Percentiles rank a stretch among this genome's conserved stretches.
These are phyloP conservation scores for Thalassiosira profunda DNA, from an alignment of 108 stramenopile genomes.

Conservation along the genomic window DNA sequence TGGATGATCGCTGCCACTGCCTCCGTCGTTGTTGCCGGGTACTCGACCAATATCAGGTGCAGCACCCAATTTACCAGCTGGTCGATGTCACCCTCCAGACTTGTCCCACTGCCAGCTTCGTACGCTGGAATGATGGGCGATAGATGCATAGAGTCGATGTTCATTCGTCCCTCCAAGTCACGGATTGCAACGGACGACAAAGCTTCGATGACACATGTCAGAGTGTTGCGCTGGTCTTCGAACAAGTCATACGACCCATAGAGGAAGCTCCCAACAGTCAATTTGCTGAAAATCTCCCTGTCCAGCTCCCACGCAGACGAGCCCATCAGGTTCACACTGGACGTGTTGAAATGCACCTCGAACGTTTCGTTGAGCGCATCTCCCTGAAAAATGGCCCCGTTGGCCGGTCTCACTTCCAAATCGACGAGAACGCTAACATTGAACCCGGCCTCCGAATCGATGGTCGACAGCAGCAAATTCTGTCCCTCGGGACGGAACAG, in stretches of 20 bases:
- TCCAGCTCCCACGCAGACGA: slow-evolving; percentile 28
- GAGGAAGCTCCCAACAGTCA: slow-evolving; percentile 51
- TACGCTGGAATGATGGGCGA: slow-evolving; percentile 9
- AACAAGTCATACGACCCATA: slow-evolving; percentile 42
- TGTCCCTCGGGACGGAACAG: slow-evolving; percentile 42
- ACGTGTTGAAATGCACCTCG: slow-evolving; percentile 48
- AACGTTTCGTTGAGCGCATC: slow-evolving; percentile 58
- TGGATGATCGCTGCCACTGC: slow-evolving; percentile 48
- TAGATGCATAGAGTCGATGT: slow-evolving; percentile 24
- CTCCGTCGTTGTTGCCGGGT: slow-evolving; percentile 51
- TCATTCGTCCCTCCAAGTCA: slow-evolving; percentile 29
- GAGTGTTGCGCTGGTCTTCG: slow-evolving; percentile 27
- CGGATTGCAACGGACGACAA: slow-evolving; percentile 29
- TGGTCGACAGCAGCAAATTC: slow-evolving; percentile 25
- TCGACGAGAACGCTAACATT: slow-evolving; percentile 43
- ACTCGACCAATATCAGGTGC: slow-evolving; percentile 56
- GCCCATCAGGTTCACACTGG: slow-evolving; percentile 29
- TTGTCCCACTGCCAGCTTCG: neutral
- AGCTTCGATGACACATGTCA: slow-evolving; percentile 41
- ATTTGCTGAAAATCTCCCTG: slow-evolving; percentile 41
- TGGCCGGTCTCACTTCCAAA: slow-evolving; percentile 35
- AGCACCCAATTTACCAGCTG: slow-evolving; percentile 55
- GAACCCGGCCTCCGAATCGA: slow-evolving; percentile 31
- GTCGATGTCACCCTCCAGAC: slow-evolving; percentile 65
- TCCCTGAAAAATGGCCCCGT: slow-evolving; percentile 32